A percentile compares a stretch with the other conserved stretches of the same genome.
Conservation (phyloP, 257 asterid genomes). For the Nicotiana noctiflora region DNA sequence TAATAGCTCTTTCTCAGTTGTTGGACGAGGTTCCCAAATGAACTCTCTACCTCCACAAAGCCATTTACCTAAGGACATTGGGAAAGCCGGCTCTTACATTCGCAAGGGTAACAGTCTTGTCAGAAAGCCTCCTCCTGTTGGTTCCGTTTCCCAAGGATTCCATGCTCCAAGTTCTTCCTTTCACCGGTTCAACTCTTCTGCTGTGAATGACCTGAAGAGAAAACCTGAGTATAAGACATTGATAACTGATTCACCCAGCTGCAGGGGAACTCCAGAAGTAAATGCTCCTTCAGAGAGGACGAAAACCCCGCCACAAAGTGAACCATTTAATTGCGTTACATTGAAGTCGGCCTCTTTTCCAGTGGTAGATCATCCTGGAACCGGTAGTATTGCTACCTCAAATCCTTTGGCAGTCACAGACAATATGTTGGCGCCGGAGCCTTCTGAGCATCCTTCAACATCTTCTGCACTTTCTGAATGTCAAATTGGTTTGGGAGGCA, state of each 20-base stretch:
- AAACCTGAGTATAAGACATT: constrained; percentile 26
- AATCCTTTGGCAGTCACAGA: constrained; percentile 22
- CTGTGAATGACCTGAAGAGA: constrained; percentile 27
- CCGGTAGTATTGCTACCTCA: constrained; percentile 15
- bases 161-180: constrained; percentile 38
- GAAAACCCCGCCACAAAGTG: constrained; percentile 22
- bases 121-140: constrained; percentile 49
- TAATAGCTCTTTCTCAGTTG: constrained; percentile 24
- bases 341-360: constrained; percentile 20
- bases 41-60: constrained; percentile 28
- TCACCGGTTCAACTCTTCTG: constrained; percentile 23
- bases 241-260: constrained; percentile 20
- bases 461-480: constrained; percentile 30
- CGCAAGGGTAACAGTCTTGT: constrained; percentile 86
- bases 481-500: constrained; percentile 33
- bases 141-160: constrained; percentile 26
- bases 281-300: constrained; percentile 31
- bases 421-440: constrained; percentile 4
- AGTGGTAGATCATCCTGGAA: constrained; percentile 24
- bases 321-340: constrained; percentile 23
- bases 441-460: constrained; percentile 23
- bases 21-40: constrained; percentile 29
- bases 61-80: constrained; percentile 25
- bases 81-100: constrained; percentile 39
- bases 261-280: constrained; percentile 20